These are phyloP conservation scores for Monilinia laxa DNA, from an alignment of 2,329 filamentous ascomycete genomes.

Conservation along the genomic window DNA sequence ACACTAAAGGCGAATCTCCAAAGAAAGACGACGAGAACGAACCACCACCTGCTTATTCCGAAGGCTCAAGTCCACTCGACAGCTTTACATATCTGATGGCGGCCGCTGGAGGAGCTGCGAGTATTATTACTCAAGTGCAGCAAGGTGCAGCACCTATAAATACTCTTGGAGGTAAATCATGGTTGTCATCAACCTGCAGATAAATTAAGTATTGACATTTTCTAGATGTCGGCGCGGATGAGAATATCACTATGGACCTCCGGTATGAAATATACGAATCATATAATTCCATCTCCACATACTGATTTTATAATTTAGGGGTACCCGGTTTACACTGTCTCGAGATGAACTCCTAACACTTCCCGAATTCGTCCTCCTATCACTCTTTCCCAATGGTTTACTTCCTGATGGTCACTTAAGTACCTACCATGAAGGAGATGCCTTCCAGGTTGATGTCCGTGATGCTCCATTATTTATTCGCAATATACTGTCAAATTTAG, in stretches of 20 bases:
- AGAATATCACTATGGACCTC: slow-evolving; percentile 92
- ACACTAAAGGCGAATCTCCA: slow-evolving; percentile 73
- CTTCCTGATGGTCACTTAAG: slow-evolving; percentile 96
- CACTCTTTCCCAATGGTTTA: slow-evolving; percentile 97
- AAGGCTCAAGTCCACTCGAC: slow-evolving; percentile 87
- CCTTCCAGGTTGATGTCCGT: slow-evolving; percentile 96
- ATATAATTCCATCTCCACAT: slow-evolving; percentile 25
- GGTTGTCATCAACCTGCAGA: slow-evolving; percentile 12
- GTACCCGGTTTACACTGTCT: slow-evolving; percentile 89
- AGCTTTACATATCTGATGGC: slow-evolving; percentile 98
- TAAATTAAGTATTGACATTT: slow-evolving; percentile 24
- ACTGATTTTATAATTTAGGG: slow-evolving; percentile 55
- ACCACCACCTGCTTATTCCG: slow-evolving; percentile 92
- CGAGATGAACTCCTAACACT: slow-evolving; percentile 92
- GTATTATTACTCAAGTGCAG: slow-evolving; percentile 98
- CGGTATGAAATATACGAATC: slow-evolving; percentile 58
- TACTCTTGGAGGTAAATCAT: slow-evolving; percentile 72
- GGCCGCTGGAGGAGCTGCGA: slow-evolving; percentile 91
- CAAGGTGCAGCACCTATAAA: slow-evolving; percentile 85
- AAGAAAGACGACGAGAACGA: slow-evolving; percentile 82
- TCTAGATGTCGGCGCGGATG: slow-evolving; percentile 78
- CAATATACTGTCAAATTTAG: slow-evolving; percentile 42
- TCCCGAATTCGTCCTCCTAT: slow-evolving; percentile 94
- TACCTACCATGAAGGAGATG: slow-evolving; percentile 86
- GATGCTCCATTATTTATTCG: slow-evolving; percentile 39